These are phyloP conservation scores for Suhomyces anneliseae DNA, from an alignment of 1,139 yeast species.

Conservation along the genomic window DNA sequence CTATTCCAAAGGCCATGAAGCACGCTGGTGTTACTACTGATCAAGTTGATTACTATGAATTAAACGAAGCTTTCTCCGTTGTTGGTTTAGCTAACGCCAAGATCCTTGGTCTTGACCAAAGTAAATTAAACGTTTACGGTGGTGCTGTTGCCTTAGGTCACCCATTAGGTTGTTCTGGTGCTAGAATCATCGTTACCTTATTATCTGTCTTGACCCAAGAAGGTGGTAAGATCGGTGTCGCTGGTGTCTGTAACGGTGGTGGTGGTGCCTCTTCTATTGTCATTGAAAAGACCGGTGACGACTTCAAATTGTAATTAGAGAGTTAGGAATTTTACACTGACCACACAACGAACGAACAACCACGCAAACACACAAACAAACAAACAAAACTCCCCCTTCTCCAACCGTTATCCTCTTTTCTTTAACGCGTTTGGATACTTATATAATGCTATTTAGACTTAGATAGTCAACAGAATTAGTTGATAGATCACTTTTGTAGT, in stretches of 20 bases:
- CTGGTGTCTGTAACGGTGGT: conserved; percentile 98
- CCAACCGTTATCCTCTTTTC: no score
- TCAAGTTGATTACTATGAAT: conserved; percentile 79
- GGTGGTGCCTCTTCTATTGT: conserved; percentile 95
- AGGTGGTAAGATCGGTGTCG: conserved; percentile 86
- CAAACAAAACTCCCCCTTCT: no score
- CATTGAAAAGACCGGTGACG: conserved; percentile 48
- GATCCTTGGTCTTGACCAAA: conserved; percentile 60
- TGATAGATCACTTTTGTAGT: no score
- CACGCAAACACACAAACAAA: no score
- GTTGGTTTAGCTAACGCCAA: conserved; percentile 91
- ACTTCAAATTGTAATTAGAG: conserved; percentile 23
- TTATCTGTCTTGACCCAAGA: conserved; percentile 74
- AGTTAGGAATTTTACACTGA: not conserved
- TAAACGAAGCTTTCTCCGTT: conserved; percentile 95
- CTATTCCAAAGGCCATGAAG: conserved; percentile 92
- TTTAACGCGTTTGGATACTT: no score
- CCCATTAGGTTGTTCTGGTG: conserved; percentile 97
- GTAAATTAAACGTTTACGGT: conserved; percentile 89
- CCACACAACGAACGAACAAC: not conserved
- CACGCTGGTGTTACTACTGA: conserved; percentile 65
- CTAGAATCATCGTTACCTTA: conserved; percentile 87
- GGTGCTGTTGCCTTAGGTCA: conserved; percentile 98
- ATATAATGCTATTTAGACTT: no score
- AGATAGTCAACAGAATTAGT: no score